phyloP scores from a whole-genome alignment of 768 basidiomycete genomes.

The Thelephora aurantiotincta region DNA sequence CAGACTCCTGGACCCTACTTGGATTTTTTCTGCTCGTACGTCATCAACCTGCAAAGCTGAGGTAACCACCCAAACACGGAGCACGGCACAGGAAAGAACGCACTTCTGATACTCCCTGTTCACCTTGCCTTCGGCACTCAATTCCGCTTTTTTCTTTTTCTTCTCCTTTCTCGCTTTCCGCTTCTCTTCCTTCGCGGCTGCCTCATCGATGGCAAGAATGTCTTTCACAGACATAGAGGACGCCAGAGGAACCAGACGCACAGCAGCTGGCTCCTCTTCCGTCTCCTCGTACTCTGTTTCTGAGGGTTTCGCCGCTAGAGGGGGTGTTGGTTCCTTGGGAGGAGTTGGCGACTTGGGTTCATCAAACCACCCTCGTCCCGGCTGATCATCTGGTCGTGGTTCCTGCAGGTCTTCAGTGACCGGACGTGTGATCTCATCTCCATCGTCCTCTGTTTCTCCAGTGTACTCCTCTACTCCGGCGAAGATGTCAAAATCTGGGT shows the following conservation, averaged over 20 bases:
- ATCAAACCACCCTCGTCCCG: neutral
- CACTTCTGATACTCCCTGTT: constrained; percentile 47
- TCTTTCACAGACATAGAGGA: constrained; percentile 79
- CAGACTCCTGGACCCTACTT: neutral
- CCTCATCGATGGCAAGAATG: constrained; percentile 65
- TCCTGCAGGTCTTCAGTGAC: neutral
- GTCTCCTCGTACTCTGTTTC: constrained; percentile 27
- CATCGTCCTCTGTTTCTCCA: constrained; percentile 40
- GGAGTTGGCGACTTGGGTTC: constrained; percentile 3
- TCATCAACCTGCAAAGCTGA: constrained; percentile 12
- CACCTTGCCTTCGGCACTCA: constrained; percentile 30
- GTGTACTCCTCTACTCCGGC: constrained; percentile 75
- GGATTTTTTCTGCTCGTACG: constrained; percentile 19
- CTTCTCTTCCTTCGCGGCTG: constrained; percentile 49
- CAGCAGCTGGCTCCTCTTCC: constrained; percentile 28
- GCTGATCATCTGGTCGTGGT: constrained; percentile 1
- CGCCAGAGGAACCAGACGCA: constrained; percentile 57
- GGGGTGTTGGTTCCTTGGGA: constrained; percentile 4
- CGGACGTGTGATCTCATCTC: constrained; percentile 7
- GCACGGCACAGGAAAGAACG: constrained; percentile 7
- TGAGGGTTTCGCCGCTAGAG: constrained; percentile 1
- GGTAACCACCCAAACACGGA: neutral
- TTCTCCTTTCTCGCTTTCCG: constrained; percentile 67
- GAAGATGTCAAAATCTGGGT: constrained; percentile 81
- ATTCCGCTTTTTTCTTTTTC: constrained; percentile 24